Evolutionary conservation across 768 basidiomycete species (phyloP).

Genomic region (Gloeostereum incarnatum): DNA sequence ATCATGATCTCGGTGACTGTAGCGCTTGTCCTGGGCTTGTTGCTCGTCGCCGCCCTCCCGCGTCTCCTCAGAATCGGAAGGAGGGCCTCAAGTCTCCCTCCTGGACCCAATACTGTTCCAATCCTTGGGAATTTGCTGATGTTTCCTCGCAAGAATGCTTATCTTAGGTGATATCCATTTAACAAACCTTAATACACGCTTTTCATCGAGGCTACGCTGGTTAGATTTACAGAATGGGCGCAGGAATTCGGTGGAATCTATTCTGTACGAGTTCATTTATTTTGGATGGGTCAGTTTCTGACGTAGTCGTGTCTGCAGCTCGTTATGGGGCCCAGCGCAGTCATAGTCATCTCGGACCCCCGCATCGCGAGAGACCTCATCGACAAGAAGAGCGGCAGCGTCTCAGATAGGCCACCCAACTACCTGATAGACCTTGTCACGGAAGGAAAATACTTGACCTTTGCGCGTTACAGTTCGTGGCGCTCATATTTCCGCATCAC

Average conservation of each 20-base stretch:
- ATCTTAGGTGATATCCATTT: too few relatives aligned
- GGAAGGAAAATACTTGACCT: constrained; percentile 9
- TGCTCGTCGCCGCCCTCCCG: too few relatives aligned
- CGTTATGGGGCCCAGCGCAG: constrained; percentile 10
- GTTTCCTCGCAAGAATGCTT: too few relatives aligned
- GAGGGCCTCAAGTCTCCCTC: too few relatives aligned
- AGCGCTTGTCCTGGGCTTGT: too few relatives aligned
- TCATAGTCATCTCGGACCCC: constrained; percentile 12
- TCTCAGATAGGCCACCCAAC: background rate
- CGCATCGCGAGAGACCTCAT: background rate
- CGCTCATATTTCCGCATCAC: too few relatives aligned
- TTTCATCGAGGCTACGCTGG: too few relatives aligned
- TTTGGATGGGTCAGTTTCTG: constrained; percentile 3
- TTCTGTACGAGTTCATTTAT: constrained; percentile 12
- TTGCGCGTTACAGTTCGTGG: constrained; percentile 7
- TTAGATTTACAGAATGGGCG: constrained; percentile 19
- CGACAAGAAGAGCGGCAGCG: background rate
- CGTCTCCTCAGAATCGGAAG: too few relatives aligned
- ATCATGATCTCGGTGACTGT: too few relatives aligned
- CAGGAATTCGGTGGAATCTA: constrained; percentile 13
- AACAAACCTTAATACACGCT: too few relatives aligned
- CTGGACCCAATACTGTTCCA: too few relatives aligned
- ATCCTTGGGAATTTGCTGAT: too few relatives aligned
- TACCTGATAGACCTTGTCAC: constrained; percentile 8
- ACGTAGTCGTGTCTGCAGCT: constrained; percentile 5